Percentiles rank a stretch among this genome's conserved stretches.
phyloP scores from a whole-genome alignment of 768 basidiomycete species.

The Phylloporus sp. region DNA sequence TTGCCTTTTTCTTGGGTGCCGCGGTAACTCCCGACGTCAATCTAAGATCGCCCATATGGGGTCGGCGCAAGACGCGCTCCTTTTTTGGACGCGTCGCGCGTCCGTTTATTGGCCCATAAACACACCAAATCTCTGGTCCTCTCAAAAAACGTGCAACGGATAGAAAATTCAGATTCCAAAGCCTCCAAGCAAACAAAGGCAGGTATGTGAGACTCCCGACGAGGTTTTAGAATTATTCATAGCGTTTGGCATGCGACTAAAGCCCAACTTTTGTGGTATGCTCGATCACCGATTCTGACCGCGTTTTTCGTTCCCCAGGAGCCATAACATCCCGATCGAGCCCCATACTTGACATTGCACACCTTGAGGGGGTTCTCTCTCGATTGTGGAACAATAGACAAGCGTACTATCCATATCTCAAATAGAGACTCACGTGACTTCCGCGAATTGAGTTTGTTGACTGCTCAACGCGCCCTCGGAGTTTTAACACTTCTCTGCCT shows the following conservation, averaged over 20 bases:
- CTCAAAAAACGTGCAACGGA: constrained; percentile 28
- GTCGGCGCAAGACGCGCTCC: constrained; percentile 39
- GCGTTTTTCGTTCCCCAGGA: constrained; percentile 17
- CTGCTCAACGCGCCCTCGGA: constrained; percentile 38
- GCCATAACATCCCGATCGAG: constrained; percentile 9
- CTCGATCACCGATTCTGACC: background rate
- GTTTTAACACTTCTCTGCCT: constrained; percentile 38
- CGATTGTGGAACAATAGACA: constrained; percentile 7
- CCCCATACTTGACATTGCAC: constrained; percentile 2
- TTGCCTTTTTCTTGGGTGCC: background rate
- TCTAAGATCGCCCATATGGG: constrained; percentile 32
- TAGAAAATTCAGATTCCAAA: constrained; percentile 23
- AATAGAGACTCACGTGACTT: constrained; percentile 34
- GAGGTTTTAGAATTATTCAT: constrained; percentile 15
- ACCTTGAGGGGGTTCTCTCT: background rate
- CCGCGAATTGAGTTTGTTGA: constrained; percentile 38
- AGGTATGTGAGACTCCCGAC: constrained; percentile 13
- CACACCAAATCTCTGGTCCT: constrained; percentile 28
- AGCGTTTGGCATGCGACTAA: constrained; percentile 13
- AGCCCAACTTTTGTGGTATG: constrained; percentile 15
- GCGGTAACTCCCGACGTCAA: constrained; percentile 19
- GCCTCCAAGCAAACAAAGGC: constrained; percentile 14
- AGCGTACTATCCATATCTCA: constrained; percentile 26
- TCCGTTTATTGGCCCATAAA: constrained; percentile 19
- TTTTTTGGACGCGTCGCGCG: constrained; percentile 34